A percentile compares a stretch with the other conserved stretches of the same genome.
These are phyloP conservation scores for Alternaria sp. DNA, from an alignment of 2,329 filamentous ascomycete genomes.

Conservation along the genomic window DNA sequence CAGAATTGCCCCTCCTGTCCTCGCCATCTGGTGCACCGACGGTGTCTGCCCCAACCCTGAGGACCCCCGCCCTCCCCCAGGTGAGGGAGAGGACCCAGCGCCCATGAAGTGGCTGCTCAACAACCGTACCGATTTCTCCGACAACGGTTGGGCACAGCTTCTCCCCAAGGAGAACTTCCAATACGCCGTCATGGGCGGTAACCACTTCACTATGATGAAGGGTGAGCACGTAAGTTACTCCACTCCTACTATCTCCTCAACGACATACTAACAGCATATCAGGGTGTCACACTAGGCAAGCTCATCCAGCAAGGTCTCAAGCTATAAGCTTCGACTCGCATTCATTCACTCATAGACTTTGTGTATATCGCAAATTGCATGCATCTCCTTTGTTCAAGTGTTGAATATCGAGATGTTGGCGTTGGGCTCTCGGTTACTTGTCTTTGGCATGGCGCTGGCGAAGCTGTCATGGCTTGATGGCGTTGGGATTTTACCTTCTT, in stretches of 20 bases:
- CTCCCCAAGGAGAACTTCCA: constrained; percentile 67
- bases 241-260: not conserved
- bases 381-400: constrained; percentile 44
- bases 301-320: constrained; percentile 53
- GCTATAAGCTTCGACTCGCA: constrained; percentile 25
- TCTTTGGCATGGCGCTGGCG: constrained; percentile 19
- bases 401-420: constrained; percentile 42
- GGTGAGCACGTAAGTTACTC: constrained; percentile 55
- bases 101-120: constrained; percentile 72
- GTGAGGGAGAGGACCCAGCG: constrained; percentile 61
- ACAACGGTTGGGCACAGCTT: constrained; percentile 73
- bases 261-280: constrained; percentile 29
- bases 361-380: constrained; percentile 31
- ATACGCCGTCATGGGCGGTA: constrained; percentile 71
- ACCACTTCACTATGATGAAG: constrained; percentile 81
- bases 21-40: constrained; percentile 74
- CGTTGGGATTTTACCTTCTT: constrained; percentile 10
- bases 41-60: constrained; percentile 72
- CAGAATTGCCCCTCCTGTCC: constrained; percentile 65
- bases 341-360: constrained; percentile 14
- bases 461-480: constrained; percentile 5
- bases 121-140: constrained; percentile 73
- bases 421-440: constrained; percentile 20
- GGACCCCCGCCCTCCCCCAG: constrained; percentile 70
- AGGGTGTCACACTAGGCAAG: constrained; percentile 51